Evolutionary conservation across 2,329 filamentous ascomycete species (phyloP).

Genomic region (Neonectria punicea): DNA sequence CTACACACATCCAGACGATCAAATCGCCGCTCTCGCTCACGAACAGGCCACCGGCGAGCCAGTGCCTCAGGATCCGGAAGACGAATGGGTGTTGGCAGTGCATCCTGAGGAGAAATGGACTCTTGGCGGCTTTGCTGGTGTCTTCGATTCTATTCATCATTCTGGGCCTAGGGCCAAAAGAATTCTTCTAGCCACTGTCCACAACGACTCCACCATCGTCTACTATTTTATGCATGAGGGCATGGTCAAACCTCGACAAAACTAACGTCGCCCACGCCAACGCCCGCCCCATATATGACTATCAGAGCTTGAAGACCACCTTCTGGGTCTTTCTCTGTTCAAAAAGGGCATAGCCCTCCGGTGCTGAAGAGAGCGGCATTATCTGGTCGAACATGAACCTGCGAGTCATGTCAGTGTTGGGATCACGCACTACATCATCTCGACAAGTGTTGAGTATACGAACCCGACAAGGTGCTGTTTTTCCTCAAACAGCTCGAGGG

Average conservation of each 20-base stretch:
- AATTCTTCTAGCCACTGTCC: constrained; percentile 77
- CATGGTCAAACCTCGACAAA: constrained; percentile 87
- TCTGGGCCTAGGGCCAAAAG: constrained; percentile 68
- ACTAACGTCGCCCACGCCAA: constrained; percentile 60
- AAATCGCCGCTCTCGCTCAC: constrained; percentile 75
- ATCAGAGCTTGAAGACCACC: constrained; percentile 71
- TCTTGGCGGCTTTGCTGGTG: constrained; percentile 69
- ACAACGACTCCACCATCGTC: constrained; percentile 84
- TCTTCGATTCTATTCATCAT: constrained; percentile 73
- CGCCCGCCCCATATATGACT: background rate
- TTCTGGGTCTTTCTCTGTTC: constrained; percentile 80
- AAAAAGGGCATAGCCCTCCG: constrained; percentile 76
- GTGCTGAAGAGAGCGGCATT: constrained; percentile 74
- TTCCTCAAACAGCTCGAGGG: constrained; percentile 71
- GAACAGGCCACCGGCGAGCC: constrained; percentile 60
- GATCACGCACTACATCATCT: background rate
- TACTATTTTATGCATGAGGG: constrained; percentile 89
- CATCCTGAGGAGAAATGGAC: constrained; percentile 80
- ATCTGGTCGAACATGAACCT: constrained; percentile 83
- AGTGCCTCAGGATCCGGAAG: constrained; percentile 63
- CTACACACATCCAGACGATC: constrained; percentile 85
- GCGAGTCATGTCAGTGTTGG: constrained; percentile 18
- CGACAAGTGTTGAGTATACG: constrained; percentile 40
- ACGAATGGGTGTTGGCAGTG: constrained; percentile 82
- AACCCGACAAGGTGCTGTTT: constrained; percentile 75